phyloP scores from a whole-genome alignment of 495 filamentous ascomycete genomes.

The Tirmania nivea region DNA sequence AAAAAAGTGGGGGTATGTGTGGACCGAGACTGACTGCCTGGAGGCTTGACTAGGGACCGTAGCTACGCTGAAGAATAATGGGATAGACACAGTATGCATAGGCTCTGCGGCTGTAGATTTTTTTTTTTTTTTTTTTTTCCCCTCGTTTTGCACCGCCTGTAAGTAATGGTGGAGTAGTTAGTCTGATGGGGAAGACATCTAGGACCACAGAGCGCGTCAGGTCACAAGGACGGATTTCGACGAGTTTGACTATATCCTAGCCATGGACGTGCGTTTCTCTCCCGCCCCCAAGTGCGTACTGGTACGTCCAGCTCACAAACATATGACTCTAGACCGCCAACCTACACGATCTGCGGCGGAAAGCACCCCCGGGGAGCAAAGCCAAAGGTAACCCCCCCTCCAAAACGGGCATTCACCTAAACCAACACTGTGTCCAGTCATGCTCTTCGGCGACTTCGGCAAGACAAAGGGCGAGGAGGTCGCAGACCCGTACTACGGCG shows the following conservation, averaged over 20 bases:
- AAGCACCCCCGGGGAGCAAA: conserved; percentile 30
- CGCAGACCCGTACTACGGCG: conserved; percentile 86
- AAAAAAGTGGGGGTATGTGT: no score
- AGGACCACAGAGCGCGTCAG: conserved; percentile 50
- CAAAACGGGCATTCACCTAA: conserved; percentile 19
- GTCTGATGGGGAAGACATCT: neutral
- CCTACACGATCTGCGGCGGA: conserved; percentile 42
- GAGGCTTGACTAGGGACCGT: conserved; percentile 28
- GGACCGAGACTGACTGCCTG: no score
- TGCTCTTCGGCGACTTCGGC: conserved; percentile 70
- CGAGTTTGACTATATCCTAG: conserved; percentile 77
- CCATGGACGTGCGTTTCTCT: conserved; percentile 47
- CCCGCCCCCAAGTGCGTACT: no score
- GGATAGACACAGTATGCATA: conserved; percentile 34
- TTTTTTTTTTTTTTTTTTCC: no score
- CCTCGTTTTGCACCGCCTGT: no score
- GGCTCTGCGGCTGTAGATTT: neutral
- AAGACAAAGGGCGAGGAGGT: conserved; percentile 48
- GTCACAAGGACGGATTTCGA: conserved; percentile 50
- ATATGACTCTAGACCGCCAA: conserved; percentile 28
- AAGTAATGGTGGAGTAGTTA: no score
- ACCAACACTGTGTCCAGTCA: conserved; percentile 23
- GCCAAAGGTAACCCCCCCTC: conserved; percentile 22
- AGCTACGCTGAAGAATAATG: conserved; percentile 49
- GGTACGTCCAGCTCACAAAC: conserved; percentile 1